Percentiles rank a stretch among this genome's conserved stretches.
phyloP scores from a whole-genome alignment of 2,329 filamentous ascomycete genomes.

The Xylaria digitata region DNA sequence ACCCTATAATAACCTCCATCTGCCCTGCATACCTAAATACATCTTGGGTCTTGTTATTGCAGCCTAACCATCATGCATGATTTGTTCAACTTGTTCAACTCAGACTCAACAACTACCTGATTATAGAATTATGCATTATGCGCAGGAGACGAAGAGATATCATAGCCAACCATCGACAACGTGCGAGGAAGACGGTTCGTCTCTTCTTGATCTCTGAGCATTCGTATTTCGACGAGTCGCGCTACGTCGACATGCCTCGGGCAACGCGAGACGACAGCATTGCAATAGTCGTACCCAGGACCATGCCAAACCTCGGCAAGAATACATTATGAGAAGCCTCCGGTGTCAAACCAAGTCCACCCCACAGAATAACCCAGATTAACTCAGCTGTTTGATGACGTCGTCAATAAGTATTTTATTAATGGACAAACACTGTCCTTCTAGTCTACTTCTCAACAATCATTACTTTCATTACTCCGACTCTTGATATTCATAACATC shows the following conservation, averaged over 20 bases:
- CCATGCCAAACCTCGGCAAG: background rate
- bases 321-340: slow-evolving; percentile 9
- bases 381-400: background rate
- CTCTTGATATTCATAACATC: background rate
- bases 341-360: background rate
- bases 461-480: no score
- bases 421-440: background rate
- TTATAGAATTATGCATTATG: slow-evolving; percentile 22
- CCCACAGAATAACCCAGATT: background rate
- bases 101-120: background rate
- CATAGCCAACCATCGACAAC: slow-evolving; percentile 18
- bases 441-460: background rate
- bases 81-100: slow-evolving; percentile 21
- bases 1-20: background rate
- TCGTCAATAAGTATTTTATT: slow-evolving; percentile 17
- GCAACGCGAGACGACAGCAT: slow-evolving; percentile 15
- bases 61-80: slow-evolving; percentile 21
- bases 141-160: slow-evolving; percentile 14
- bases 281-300: slow-evolving; percentile 8
- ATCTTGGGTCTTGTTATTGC: slow-evolving; percentile 9
- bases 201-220: slow-evolving; percentile 3
- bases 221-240: slow-evolving; percentile 14
- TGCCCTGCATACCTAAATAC: background rate
- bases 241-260: slow-evolving; percentile 15
- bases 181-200: background rate